Base-by-base conservation (phyloP, 2,329 filamentous ascomycete genomes). In the Pseudogymnoascus sp. region DNA sequence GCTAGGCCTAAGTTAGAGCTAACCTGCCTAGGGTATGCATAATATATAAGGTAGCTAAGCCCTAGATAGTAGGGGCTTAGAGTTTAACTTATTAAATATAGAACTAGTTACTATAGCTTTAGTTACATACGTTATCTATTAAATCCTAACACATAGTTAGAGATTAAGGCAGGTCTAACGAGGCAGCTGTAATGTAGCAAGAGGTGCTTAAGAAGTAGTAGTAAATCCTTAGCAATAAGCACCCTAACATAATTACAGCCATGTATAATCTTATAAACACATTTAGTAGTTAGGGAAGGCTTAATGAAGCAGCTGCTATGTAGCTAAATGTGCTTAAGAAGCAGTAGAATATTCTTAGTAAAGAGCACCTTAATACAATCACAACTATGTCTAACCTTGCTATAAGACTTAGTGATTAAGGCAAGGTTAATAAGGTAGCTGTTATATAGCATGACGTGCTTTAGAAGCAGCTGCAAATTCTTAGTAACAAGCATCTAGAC, bases 401-500 rank as follows among this genome's bases (percentile, higher is more conserved):
- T 40, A n/a, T 40, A 5, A 40, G n/a, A 18, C 39, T 40, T 40
- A 40, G 39, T 18, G n/a, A 40, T 40, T n/a, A 40, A 40, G 39
- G 39, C 39, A 40, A 40, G 39, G 3, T 40, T 5, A 40, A 18
- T 40, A n/a, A 40, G n/a, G 39, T 18, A 18, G 39, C 39, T 40
- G 16, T 18, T 18, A 42, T 42, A 42, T n/a, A 40, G 39, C 39
- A 18, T 10, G n/a, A 63, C n/a, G 54, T 63, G 12, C 23, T 61
- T 10, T 7, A 63, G 18, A 61, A 26, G 26, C 12, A 16, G 14
- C 29, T 61, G 62, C 14, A 5, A 8, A 61, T 57, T 5, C 29
- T 63, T 18, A 63, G 65, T 10, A 40, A 57, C 14, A 63, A 61
- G 26, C 64, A 68, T 29, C 16, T 11, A 40, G 29, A 65, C 7